phyloP scores from a whole-genome alignment of 495 filamentous ascomycete genomes.

The Cairneyella variabilis region DNA sequence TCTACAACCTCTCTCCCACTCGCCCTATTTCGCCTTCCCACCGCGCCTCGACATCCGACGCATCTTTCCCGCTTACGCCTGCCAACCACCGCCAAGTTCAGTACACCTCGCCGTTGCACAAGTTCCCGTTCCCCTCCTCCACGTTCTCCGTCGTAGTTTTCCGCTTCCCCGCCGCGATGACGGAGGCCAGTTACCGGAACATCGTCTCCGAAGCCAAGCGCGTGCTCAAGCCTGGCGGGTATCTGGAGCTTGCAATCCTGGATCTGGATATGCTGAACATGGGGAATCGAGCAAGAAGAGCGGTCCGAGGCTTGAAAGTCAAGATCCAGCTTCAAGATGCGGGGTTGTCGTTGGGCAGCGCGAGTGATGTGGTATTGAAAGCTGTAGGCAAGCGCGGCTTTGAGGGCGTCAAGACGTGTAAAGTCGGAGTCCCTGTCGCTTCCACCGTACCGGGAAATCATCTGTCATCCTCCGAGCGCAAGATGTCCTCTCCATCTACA shows the following conservation, averaged over 20 bases:
- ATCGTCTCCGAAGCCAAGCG: constrained; percentile 85
- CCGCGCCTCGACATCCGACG: constrained; percentile 25
- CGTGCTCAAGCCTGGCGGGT: constrained; percentile 85
- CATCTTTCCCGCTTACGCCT: constrained; percentile 55
- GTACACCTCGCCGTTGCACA: constrained; percentile 59
- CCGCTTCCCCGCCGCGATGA: constrained; percentile 76
- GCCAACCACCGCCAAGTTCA: constrained; percentile 84
- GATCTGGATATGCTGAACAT: constrained; percentile 87
- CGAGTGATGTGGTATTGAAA: constrained; percentile 73
- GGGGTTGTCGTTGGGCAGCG: constrained; percentile 61
- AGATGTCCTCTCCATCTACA: background rate
- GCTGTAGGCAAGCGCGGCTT: constrained; percentile 77
- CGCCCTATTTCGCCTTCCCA: constrained; percentile 39
- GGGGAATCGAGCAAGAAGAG: constrained; percentile 69
- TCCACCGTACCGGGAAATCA: constrained; percentile 51
- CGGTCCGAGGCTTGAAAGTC: constrained; percentile 70
- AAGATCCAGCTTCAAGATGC: constrained; percentile 48
- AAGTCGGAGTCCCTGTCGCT: constrained; percentile 85
- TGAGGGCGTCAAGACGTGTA: constrained; percentile 77
- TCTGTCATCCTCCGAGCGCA: background rate
- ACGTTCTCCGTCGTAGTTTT: constrained; percentile 85
- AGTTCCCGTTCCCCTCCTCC: constrained; percentile 82
- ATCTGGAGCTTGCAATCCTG: constrained; percentile 80
- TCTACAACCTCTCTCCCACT: constrained; percentile 76
- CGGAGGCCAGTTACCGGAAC: constrained; percentile 71